Evolutionary conservation across 2,329 filamentous ascomycete genomes (phyloP).

Genomic region (Neonectria neomacrospora): DNA sequence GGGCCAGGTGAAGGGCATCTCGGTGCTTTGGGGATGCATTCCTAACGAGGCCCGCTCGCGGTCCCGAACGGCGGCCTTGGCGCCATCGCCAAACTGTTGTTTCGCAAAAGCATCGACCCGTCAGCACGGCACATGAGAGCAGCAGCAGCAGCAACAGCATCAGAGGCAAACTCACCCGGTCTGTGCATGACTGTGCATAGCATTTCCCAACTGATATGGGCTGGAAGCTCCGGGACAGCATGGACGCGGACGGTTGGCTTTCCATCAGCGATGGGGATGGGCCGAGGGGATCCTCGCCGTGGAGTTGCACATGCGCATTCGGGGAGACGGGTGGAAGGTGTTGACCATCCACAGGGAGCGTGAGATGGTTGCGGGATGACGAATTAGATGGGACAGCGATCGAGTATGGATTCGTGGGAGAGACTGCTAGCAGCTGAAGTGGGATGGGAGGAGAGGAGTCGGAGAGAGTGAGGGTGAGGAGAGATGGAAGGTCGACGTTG

Average conservation of each 20-base stretch:
- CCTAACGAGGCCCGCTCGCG: conserved; percentile 48
- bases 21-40: conserved; percentile 37
- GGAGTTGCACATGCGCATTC: conserved; percentile 35
- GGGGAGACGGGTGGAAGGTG: conserved; percentile 18
- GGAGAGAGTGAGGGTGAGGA: background rate
- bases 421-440: background rate
- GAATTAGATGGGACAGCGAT: background rate
- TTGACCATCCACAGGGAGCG: conserved; percentile 18
- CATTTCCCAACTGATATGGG: conserved; percentile 50
- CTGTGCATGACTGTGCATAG: conserved; percentile 50
- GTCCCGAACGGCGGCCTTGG: conserved; percentile 48
- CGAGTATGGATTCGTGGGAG: background rate
- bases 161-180: conserved; percentile 47
- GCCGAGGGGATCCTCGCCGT: conserved; percentile 33
- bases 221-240: conserved; percentile 36
- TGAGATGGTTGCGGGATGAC: conserved; percentile 16
- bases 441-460: background rate
- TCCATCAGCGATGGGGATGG: conserved; percentile 43
- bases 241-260: conserved; percentile 32
- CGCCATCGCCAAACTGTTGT: conserved; percentile 52
- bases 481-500: conserved; percentile 14
- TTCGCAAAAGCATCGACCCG: conserved; percentile 17
- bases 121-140: conserved; percentile 15
- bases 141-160: background rate
- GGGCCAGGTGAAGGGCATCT: conserved; percentile 47